Conservation (phyloP, 257 asterid species). For the Fraxinus anomala region DNA sequence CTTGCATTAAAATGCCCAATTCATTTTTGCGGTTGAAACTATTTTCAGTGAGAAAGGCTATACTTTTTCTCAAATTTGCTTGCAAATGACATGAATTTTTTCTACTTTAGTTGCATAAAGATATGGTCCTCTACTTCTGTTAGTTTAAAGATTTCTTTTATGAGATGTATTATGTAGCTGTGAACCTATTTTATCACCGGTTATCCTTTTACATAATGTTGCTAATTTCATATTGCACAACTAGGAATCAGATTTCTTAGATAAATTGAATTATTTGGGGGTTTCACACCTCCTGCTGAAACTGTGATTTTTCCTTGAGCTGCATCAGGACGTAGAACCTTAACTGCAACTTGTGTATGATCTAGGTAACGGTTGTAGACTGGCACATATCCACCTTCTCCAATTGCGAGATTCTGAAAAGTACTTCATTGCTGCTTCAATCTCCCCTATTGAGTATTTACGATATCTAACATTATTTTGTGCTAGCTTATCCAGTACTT, state of each 20-base stretch:
- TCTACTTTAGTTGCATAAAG: neutral
- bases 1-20: neutral
- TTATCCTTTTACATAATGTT: too few species aligned
- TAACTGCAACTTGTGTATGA: slow-evolving; percentile 84
- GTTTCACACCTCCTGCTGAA: slow-evolving; percentile 81
- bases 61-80: neutral
- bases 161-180: neutral
- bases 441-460: slow-evolving; percentile 43
- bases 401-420: slow-evolving; percentile 67
- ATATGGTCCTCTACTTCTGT: slow-evolving; percentile 18
- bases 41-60: neutral
- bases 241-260: neutral
- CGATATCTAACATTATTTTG: slow-evolving; percentile 40
- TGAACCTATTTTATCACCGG: neutral
- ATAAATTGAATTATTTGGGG: neutral
- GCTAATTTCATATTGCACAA: too few species aligned
- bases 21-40: neutral
- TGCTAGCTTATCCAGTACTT: slow-evolving; percentile 56
- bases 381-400: slow-evolving; percentile 97
- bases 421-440: slow-evolving; percentile 77
- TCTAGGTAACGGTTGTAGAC: slow-evolving; percentile 72
- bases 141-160: neutral
- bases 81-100: neutral
- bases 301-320: slow-evolving; percentile 89
- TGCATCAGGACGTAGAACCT: slow-evolving; percentile 94